phyloP scores from a whole-genome alignment of 1,284 basidiomycete genomes.

The Pascua guehoae region DNA sequence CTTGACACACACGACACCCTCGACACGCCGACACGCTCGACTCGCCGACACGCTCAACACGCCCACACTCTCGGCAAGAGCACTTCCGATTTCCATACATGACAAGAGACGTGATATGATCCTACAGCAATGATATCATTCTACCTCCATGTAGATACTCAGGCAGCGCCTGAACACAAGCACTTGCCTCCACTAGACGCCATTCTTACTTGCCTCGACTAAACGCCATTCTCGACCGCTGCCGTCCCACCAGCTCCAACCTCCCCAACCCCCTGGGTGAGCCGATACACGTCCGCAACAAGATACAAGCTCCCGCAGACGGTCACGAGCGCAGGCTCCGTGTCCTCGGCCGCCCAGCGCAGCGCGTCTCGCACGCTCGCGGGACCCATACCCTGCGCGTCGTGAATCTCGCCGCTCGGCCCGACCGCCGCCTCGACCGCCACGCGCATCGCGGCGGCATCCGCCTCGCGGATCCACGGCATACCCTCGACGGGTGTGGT shows the following conservation, averaged over 20 bases:
- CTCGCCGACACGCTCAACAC: too few species aligned
- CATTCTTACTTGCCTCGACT: too few species aligned
- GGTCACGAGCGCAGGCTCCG: slow-evolving; percentile 56
- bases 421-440: slow-evolving; percentile 40
- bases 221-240: neutral
- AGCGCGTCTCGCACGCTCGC: slow-evolving; percentile 26
- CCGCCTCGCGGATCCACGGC: slow-evolving; percentile 78
- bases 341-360: slow-evolving; percentile 32
- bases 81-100: too few species aligned
- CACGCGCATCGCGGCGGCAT: slow-evolving; percentile 53
- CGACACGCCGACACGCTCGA: too few species aligned
- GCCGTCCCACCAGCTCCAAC: neutral
- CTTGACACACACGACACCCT: too few species aligned
- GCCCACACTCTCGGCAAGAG: too few species aligned
- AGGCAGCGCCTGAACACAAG: too few species aligned
- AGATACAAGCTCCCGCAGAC: slow-evolving; percentile 88
- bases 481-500: slow-evolving; percentile 77
- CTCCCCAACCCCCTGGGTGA: slow-evolving; percentile 40
- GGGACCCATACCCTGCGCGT: slow-evolving; percentile 11
- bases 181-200: neutral
- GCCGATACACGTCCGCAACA: slow-evolving; percentile 79
- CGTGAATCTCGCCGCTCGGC: slow-evolving; percentile 10
- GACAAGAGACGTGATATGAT: neutral
- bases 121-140: neutral
- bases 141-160: too few species aligned